phyloP scores from a whole-genome alignment of 768 basidiomycete species.

The Serendipita indica region DNA sequence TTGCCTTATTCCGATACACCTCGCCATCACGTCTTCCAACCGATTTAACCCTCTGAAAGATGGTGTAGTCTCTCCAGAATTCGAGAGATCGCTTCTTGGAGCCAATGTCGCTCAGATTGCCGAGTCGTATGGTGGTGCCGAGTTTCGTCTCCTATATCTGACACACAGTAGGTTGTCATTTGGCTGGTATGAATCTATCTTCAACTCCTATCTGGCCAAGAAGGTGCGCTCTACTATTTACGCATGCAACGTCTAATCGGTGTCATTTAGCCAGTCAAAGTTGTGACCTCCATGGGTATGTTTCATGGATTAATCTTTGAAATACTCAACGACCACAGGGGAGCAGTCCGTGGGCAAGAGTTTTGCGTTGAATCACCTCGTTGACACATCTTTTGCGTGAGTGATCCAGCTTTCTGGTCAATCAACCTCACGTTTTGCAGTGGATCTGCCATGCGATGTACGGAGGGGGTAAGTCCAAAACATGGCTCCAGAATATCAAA shows the following conservation, averaged over 20 bases:
- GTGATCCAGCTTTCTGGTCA: conserved; percentile 46
- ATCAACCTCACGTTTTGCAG: neutral
- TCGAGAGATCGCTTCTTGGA: conserved; percentile 40
- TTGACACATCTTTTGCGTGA: conserved; percentile 48
- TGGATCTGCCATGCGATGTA: conserved; percentile 16
- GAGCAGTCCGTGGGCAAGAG: conserved; percentile 54
- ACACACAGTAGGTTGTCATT: conserved; percentile 27
- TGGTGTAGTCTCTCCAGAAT: conserved; percentile 34
- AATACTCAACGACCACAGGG: conserved; percentile 21
- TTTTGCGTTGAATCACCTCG: conserved; percentile 43
- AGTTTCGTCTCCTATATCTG: neutral
- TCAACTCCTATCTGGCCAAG: conserved; percentile 44
- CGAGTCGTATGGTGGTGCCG: conserved; percentile 21
- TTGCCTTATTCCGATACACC: conserved; percentile 49
- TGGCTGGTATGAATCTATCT: conserved; percentile 52
- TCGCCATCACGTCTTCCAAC: conserved; percentile 45
- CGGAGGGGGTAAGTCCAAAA: conserved; percentile 13
- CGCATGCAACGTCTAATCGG: neutral
- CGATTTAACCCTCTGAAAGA: conserved; percentile 47
- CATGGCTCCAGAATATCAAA: neutral
- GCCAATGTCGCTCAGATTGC: conserved; percentile 45
- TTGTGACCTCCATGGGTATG: conserved; percentile 46
- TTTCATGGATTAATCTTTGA: neutral
- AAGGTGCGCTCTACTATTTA: conserved; percentile 26
- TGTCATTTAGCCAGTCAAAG: conserved; percentile 36